A percentile compares a stretch with the other conserved stretches of the same genome.
Evolutionary conservation across 2,329 filamentous ascomycete species (phyloP).

Genomic region (Monilinia laxa): DNA sequence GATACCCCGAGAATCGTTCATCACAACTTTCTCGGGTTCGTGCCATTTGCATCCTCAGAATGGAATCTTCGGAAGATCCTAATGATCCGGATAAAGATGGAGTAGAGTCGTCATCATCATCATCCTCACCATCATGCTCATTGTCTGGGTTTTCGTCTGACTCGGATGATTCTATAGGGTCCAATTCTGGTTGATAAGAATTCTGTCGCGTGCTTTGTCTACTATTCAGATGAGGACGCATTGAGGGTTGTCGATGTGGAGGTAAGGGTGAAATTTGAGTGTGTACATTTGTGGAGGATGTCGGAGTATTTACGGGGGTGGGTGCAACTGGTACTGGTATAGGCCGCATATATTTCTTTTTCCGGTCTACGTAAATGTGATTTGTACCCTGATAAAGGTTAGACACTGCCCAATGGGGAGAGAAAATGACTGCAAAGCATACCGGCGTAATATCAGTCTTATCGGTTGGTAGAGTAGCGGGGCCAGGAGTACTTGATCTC

Average conservation of each 20-base stretch:
- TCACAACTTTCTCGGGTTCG: constrained; percentile 68
- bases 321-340: constrained; percentile 22
- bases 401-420: background rate
- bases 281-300: constrained; percentile 35
- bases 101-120: constrained; percentile 35
- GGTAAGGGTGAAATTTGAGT: constrained; percentile 40
- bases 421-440: constrained; percentile 36
- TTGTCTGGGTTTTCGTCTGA: constrained; percentile 49
- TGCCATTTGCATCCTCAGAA: constrained; percentile 43
- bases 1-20: constrained; percentile 71
- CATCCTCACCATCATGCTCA: constrained; percentile 33
- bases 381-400: constrained; percentile 22
- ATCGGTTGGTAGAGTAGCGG: constrained; percentile 62
- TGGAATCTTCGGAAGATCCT: constrained; percentile 40
- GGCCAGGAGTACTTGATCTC: constrained; percentile 62
- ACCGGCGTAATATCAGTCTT: constrained; percentile 66
- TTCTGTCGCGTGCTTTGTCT: constrained; percentile 43
- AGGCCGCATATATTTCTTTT: constrained; percentile 33
- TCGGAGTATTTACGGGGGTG: constrained; percentile 1
- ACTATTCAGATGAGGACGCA: constrained; percentile 46
- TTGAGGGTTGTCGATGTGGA: constrained; percentile 45
- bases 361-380: constrained; percentile 37
- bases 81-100: constrained; percentile 39
- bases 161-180: constrained; percentile 41
- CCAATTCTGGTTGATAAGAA: constrained; percentile 46